A percentile compares a stretch with the other conserved stretches of the same genome.
Evolutionary conservation across 192 early-diverging fungal genomes (phyloP).

Genomic region (Coemansia sp.): DNA sequence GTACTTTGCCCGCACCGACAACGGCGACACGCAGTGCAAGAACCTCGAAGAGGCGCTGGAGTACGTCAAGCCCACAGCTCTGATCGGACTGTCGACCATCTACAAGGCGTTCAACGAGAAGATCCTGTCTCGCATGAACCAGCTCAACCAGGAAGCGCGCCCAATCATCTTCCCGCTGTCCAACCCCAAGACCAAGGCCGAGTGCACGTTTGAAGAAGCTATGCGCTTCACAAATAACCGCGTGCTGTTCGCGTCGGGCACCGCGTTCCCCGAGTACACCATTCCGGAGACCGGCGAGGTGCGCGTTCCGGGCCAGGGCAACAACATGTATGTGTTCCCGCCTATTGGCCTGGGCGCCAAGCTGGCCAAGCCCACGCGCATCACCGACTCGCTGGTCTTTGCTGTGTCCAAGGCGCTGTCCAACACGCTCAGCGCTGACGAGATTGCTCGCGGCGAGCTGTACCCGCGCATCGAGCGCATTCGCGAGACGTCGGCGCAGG

Average conservation of each 20-base stretch:
- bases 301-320: slow-evolving; percentile 78
- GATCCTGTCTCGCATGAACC: slow-evolving; percentile 73
- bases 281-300: slow-evolving; percentile 54
- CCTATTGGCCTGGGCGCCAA: slow-evolving; percentile 88
- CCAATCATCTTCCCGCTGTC: slow-evolving; percentile 91
- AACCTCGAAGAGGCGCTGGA: slow-evolving; percentile 75
- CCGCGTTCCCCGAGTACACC: slow-evolving; percentile 80
- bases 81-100: slow-evolving; percentile 84
- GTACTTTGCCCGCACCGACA: slow-evolving; percentile 86
- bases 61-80: slow-evolving; percentile 82
- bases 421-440: slow-evolving; percentile 66
- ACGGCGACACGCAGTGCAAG: slow-evolving; percentile 73
- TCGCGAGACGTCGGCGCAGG: slow-evolving; percentile 72
- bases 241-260: slow-evolving; percentile 89
- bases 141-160: slow-evolving; percentile 57
- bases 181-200: slow-evolving; percentile 84
- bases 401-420: slow-evolving; percentile 74
- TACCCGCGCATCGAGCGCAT: slow-evolving; percentile 84
- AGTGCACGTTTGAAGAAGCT: slow-evolving; percentile 91
- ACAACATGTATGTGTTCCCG: slow-evolving; percentile 98
- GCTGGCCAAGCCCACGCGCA: slow-evolving; percentile 64
- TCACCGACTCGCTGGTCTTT: slow-evolving; percentile 85
- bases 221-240: slow-evolving; percentile 76
- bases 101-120: slow-evolving; percentile 73
- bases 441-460: slow-evolving; percentile 65